Base-by-base conservation (phyloP, 2,329 filamentous ascomycete species). In the Nakataea oryzae region DNA sequence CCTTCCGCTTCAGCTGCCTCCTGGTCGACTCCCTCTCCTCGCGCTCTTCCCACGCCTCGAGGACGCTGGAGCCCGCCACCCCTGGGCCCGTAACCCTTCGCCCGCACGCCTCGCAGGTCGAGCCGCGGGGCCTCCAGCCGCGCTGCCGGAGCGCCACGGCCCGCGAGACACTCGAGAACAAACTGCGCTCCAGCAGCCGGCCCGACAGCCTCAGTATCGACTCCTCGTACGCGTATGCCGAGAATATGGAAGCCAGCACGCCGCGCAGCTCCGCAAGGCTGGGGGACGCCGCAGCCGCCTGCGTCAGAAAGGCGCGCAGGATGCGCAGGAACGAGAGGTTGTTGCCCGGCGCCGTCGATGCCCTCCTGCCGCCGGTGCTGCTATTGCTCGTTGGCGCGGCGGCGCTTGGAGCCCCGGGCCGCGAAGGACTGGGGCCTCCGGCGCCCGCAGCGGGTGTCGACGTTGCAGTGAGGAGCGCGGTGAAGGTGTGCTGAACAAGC, bases 191-290 rank as follows among this genome's bases (percentile, higher is more conserved):
- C 0, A 99, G 80, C 62, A 99, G 86, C 4, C 88, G 83, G 71
- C 93, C 96, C 0, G 95, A 91, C 3, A 99, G 83, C 1, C 84
- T 81, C 26, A 99, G 81, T 21, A 99, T 90, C 0, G 90, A 93
- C 72, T 93, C 90, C 73, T 99, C 95, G 71, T 97, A 97, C 0
- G 92, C 88, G 72, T 99, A 99, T 0, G 95, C 93, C 0, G 93
- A 87, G 75, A 99, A 97, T 62, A 99, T 93, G 14, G 93, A 95
- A 1, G 86, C 80, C 2, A 99, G 82, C 0, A 97, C 93, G 8
- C 85, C 84, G 57, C 95, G 88, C 3, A 99, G 81, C 71, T 97
- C 92, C 1, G 91, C 88, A 1, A 99, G 80, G 14, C 90, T 96
- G 0, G 95, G 93, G 0, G 92, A 96, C 24, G 88, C 86, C 28